Evolutionary conservation across 73 alveolate species (phyloP), one percentile per base, ranked within the genome.

Genomic region (Tetrahymena borealis): DNA sequence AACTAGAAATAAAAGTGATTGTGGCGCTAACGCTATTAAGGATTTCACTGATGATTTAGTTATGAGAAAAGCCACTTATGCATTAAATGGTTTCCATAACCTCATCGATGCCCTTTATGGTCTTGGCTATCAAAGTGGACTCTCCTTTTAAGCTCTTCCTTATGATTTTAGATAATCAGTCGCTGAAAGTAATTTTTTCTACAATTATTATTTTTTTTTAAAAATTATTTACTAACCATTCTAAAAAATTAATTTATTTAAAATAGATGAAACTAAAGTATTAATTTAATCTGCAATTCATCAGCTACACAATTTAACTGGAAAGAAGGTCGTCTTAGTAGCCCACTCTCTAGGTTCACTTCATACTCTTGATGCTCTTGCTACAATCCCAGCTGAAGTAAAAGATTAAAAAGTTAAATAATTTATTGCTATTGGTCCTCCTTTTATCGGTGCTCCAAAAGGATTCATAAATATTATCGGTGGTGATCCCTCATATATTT

Each of bases 291-390:
- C 77, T 12, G 43, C 95, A 12, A 85, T 92, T n/a, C 32, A 78
- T 38, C 36, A 39, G 11, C 37, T 92, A 32, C 78, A 78, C 24
- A 79, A 39, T n/a, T 79, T 92, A 31, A 79, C 95, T 9, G 95
- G 95, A 38, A 92, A 92, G 90, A 92, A 92, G 32, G 33, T 90
- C 11, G 90, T 78, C 33, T 33, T 92, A 7, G 32, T 92, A 31
- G 95, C 93, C 32, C 95, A 92, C 79, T 92, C 95, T 28, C 39
- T 92, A 35, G 95, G 95, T 33, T 79, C 95, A 3, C 93, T 92
- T 38, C 95, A 92, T 92, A 38, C 93, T 3, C 90, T 91, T 18
- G 32, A 92, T 32, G 95, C 93, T 41, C 78, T 92, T 20, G 39
- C 90, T 13, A 18, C 28, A 6, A 38, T 92, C 39, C 36, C 60